Evolutionary conservation across 495 filamentous ascomycete genomes (phyloP), one percentile per base, ranked within the genome.

Genomic region (Eremomyces bilateralis): DNA sequence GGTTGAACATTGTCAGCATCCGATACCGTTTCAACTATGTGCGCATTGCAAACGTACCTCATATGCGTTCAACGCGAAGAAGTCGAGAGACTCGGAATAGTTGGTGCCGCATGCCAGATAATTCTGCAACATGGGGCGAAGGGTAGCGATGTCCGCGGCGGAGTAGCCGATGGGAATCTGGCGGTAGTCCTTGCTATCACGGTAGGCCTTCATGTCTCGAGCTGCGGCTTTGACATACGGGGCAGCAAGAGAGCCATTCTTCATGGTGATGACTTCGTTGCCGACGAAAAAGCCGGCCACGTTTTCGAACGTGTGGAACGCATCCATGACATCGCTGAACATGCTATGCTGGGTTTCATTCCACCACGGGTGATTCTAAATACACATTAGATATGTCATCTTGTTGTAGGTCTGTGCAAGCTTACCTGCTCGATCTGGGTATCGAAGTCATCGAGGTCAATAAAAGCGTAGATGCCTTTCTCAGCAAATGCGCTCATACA

Each of bases 131-230:
- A 76, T 80, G 21, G 82, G 81, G 15, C 82, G 72, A 28, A 88
- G 67, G 29, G 68, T 60, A 2, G 77, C 59, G 42, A 90, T 84
- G 51, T 92, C 82, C 21, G 29, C 53, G n/a, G 80, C 81, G 4
- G 80, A 81, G 56, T 92, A 92, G 28, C 82, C 82, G 34, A 92
- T 59, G 4, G 82, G 81, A 34, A 92, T 77, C 20, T 73, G 56
- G 36, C 82, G 76, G 54, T 88, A 84, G n/a, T 63, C 61, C 56
- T 85, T 78, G 34, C 58, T 53, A 45, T 81, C 63, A 31, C 80
- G 65, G 53, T 90, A 80, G 1, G 71, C 68, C 62, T 88, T 90
- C 55, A 85, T 59, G 46, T 92, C 81, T 27, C 75, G 66, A 13
- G 71, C 64, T 15, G 79, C 77, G 33, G 80, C 74, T 52, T 88